phyloP scores from a whole-genome alignment of 306 rosid genomes.

The Quillaja saponaria region DNA sequence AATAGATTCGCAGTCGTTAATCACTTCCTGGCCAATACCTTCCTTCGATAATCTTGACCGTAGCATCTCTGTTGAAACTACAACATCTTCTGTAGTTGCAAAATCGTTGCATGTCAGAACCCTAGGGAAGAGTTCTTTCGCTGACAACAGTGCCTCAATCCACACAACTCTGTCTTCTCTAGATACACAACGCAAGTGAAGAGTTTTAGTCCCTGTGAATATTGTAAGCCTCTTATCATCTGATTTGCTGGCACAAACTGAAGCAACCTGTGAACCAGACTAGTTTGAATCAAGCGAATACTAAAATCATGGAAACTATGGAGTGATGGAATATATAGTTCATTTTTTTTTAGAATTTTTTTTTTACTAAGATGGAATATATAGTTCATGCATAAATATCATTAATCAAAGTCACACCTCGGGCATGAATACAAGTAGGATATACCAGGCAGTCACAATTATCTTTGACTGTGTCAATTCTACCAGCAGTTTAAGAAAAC shows the following conservation, averaged over 20 bases:
- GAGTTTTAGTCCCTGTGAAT: slow-evolving; percentile 95
- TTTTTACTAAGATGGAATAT: too few relatives aligned
- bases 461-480: slow-evolving; percentile 13
- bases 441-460: slow-evolving; percentile 8
- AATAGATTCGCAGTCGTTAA: slow-evolving; percentile 86
- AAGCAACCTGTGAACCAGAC: slow-evolving; percentile 78
- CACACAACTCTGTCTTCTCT: slow-evolving; percentile 86
- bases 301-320: too few relatives aligned
- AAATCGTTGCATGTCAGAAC: slow-evolving; percentile 71
- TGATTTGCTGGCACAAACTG: slow-evolving; percentile 94
- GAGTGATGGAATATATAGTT: too few relatives aligned
- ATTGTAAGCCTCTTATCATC: slow-evolving; percentile 91
- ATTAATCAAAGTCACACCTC: too few relatives aligned
- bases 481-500: slow-evolving; percentile 26
- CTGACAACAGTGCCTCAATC: slow-evolving; percentile 85
- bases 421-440: slow-evolving; percentile 10
- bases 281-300: slow-evolving; percentile 34
- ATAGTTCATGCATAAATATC: slow-evolving; percentile 15
- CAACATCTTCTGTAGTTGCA: slow-evolving; percentile 69
- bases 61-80: slow-evolving; percentile 88
- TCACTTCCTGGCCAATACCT: slow-evolving; percentile 65
- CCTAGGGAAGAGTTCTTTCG: slow-evolving; percentile 92
- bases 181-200: slow-evolving; percentile 78
- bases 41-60: slow-evolving; percentile 73
- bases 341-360: too few relatives aligned